phyloP scores from a whole-genome alignment of 495 filamentous ascomycete genomes.

The Chaetomium fimeti region DNA sequence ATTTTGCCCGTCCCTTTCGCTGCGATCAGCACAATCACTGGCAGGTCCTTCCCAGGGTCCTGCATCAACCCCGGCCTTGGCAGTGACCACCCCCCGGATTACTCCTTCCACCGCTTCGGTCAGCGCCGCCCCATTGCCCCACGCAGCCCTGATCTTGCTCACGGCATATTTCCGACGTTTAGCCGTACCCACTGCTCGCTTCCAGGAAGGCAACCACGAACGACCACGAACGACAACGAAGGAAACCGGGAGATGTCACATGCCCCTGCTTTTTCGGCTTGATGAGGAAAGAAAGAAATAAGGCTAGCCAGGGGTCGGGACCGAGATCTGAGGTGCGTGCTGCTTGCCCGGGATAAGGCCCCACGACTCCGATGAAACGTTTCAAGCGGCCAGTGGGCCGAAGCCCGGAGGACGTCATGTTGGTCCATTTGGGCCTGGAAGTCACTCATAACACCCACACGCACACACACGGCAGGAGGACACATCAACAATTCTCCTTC shows the following conservation, averaged over 20 bases:
- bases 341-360: not conserved
- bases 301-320: not conserved
- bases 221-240: not conserved
- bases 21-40: not conserved
- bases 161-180: constrained; percentile 21
- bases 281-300: not conserved
- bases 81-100: not conserved
- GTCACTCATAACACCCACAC: no score
- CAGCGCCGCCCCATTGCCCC: no score
- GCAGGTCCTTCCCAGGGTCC: constrained; percentile 18
- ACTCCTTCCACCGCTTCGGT: constrained; percentile 12
- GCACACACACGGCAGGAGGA: no score
- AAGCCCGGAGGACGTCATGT: not conserved
- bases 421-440: not conserved
- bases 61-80: constrained; percentile 12
- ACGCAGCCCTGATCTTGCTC: not conserved
- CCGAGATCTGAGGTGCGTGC: constrained; percentile 1
- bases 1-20: not conserved
- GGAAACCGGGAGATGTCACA: not conserved
- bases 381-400: not conserved
- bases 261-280: not conserved
- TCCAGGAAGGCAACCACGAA: constrained; percentile 4
- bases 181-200: constrained; percentile 18
- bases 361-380: constrained; percentile 1
- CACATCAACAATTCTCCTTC: not conserved